Base-by-base conservation (phyloP, 768 basidiomycete genomes). In the Russula sp. region DNA sequence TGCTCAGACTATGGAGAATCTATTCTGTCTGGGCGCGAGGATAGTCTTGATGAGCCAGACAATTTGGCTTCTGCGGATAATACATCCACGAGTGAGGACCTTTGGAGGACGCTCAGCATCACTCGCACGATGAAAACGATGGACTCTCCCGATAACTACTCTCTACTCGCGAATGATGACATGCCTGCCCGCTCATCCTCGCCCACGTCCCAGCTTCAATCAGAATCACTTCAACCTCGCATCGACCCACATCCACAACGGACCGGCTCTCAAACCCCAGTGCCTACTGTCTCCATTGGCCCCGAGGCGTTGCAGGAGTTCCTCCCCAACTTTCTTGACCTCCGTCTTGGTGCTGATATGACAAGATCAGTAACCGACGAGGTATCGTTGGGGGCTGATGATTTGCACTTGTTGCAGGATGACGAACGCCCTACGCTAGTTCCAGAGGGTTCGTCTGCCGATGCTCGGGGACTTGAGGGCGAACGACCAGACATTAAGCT, bases 321-420 rank as follows among this genome's bases (percentile, higher is more conserved):
- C 42, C 62, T 69, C 20, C 62, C 66, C 40, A 60, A 69, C 51
- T 67, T 69, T 30, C 66, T 69, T 57, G 68, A 69, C 49, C 62
- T 67, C 30, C 24, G 55, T 24, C 1, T 57, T 16, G 65, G 62
- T n/a, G 3, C 36, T 24, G 59, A 66, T 20, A 16, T 30, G 7
- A 56, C 55, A n/a, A 44, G 22, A 24, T 42, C 34, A n/a, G 13
- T 34, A 11, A 14, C 46, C 22, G 24, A 50, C 6, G 56, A 24
- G 10, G 22, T 58, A 5, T 24, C 44, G 2, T 20, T 40, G 5
- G 38, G 42, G 2, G 30, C 42, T 20, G 28, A 24, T 46, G 14
- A n/a, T 28, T 49, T 36, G 14, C 50, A 32, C 26, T 42, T 36
- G 22, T 13, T 30, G 5, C 32, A 42, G 5, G 32, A 34, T 5